A percentile compares a stretch with the other conserved stretches of the same genome.
phyloP scores from a whole-genome alignment of 2,329 filamentous ascomycete genomes.

The Triangularia verruculosa region DNA sequence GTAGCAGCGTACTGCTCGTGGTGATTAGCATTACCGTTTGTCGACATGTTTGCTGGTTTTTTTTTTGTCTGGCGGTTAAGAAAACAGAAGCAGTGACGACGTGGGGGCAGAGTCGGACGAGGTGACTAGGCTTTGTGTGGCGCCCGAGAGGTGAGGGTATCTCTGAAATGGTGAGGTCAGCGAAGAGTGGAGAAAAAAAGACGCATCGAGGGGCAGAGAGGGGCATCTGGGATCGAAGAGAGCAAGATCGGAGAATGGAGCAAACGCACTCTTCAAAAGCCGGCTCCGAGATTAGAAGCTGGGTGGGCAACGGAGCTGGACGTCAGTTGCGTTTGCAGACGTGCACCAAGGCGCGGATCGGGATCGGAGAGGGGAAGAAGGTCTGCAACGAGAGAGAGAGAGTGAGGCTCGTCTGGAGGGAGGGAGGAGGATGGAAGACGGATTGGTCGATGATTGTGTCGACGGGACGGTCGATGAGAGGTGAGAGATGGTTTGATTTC shows the following conservation, averaged over 20 bases:
- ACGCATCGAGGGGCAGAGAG: not conserved
- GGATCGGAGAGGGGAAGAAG: not conserved
- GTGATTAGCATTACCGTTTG: slow-evolving; percentile 53
- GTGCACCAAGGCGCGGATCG: not conserved
- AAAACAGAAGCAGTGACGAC: slow-evolving; percentile 14
- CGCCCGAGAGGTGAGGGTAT: slow-evolving; percentile 1
- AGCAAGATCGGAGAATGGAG: not conserved
- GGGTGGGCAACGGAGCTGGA: not conserved
- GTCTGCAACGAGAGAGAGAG: not conserved
- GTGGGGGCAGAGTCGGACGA: not conserved
- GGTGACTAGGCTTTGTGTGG: slow-evolving; percentile 5
- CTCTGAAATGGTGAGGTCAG: slow-evolving; percentile 6
- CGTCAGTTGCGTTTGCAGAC: not conserved
- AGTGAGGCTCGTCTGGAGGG: not conserved
- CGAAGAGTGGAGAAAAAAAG: slow-evolving; percentile 4
- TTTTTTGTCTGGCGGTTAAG: slow-evolving; percentile 11
- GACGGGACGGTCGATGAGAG: not conserved
- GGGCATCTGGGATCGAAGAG: not conserved
- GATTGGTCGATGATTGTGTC: not conserved
- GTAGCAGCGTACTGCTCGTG: slow-evolving; percentile 41
- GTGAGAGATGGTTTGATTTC: not conserved
- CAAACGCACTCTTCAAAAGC: slow-evolving; percentile 3
- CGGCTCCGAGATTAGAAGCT: not conserved
- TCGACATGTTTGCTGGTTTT: slow-evolving; percentile 46
- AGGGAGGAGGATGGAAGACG: not conserved